Percentiles rank a stretch among this genome's conserved stretches.
Evolutionary conservation across 2,329 filamentous ascomycete species (phyloP).

Genomic region (Nothomitra cinnamomea): DNA sequence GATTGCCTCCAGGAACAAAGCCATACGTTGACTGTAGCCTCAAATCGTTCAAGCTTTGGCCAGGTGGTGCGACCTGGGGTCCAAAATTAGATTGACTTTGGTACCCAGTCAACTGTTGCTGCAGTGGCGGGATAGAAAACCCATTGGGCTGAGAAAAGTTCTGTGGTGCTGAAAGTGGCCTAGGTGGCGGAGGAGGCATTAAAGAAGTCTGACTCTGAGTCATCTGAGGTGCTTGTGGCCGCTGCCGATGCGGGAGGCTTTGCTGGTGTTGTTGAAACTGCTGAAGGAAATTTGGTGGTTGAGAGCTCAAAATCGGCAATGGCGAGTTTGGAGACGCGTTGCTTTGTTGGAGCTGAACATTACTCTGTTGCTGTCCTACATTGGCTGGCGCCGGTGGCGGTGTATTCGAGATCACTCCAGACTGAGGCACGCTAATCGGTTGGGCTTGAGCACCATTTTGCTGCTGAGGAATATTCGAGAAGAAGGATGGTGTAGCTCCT

Average conservation of each 20-base stretch:
- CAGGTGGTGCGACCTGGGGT: conserved; percentile 48
- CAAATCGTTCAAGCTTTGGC: conserved; percentile 51
- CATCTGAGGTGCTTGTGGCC: conserved; percentile 50
- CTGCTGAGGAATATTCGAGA: conserved; percentile 26
- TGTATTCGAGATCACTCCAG: neutral
- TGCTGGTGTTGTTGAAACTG: conserved; percentile 18
- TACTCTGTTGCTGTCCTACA: conserved; percentile 13
- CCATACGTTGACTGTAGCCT: conserved; percentile 22
- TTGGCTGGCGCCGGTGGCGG: neutral
- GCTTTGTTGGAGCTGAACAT: conserved; percentile 5
- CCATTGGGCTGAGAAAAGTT: conserved; percentile 53
- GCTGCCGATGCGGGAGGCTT: conserved; percentile 34
- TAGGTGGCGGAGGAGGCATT: conserved; percentile 59
- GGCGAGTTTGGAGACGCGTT: conserved; percentile 15
- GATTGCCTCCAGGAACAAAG: conserved; percentile 21
- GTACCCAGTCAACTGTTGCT: conserved; percentile 71
- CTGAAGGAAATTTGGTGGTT: conserved; percentile 16
- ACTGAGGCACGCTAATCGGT: conserved; percentile 4
- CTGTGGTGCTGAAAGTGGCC: conserved; percentile 76
- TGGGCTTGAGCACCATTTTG: conserved; percentile 4
- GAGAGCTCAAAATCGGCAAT: conserved; percentile 7
- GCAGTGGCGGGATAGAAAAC: conserved; percentile 58
- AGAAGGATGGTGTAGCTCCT: conserved; percentile 30
- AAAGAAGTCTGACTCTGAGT: conserved; percentile 40
- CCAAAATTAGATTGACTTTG: conserved; percentile 30